Base-by-base conservation (phyloP, 768 basidiomycete genomes). In the Calocybe indica region DNA sequence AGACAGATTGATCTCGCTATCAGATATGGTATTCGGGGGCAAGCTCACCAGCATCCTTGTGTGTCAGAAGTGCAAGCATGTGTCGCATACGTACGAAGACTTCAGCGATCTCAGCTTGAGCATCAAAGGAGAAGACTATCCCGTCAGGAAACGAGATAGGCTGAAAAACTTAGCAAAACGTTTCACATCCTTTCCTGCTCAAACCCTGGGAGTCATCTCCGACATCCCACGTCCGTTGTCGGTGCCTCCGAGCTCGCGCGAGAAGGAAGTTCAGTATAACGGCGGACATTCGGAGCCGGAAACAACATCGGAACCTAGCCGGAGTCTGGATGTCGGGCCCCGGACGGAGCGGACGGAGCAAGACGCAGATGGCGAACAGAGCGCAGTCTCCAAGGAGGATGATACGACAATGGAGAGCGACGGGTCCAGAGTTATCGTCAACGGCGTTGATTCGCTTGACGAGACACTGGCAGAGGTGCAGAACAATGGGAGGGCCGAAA, bases 31-130 rank as follows among this genome's bases (percentile, higher is more conserved):
- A 47, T 98, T 96, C 57, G 88, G 89, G 31, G 94, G 94, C 5
- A 79, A 82, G 57, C 74, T 98, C 41, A 84, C 91, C 5, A 90
- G 87, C 67, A 85, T 96, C 60, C 85, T 98, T 42, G 87, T 98
- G 2, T 98, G 94, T 63, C 91, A 93, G 55, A 80, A 81, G 49
- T 98, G 94, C 79, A 94, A 95, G 63, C 82, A 90, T 57, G 81
- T 96, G 43, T 95, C 92, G 2, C 83, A 92, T 54, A 90, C 88
- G 5, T 87, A 88, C 60, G 94, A 98, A 64, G 91, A 92, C 59
- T 97, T 96, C 64, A 85, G 88, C 62, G 94, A 96, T 64, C 84
- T 98, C 56, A 92, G 90, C 44, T 70, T 98, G 32, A 88, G 86
- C 63, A 85, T 94, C 63, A 89, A 85, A 61, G 78, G 84, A 1